Evolutionary conservation across 176 grass and related monocot genomes (phyloP).

Genomic region (Oryza nivara): DNA sequence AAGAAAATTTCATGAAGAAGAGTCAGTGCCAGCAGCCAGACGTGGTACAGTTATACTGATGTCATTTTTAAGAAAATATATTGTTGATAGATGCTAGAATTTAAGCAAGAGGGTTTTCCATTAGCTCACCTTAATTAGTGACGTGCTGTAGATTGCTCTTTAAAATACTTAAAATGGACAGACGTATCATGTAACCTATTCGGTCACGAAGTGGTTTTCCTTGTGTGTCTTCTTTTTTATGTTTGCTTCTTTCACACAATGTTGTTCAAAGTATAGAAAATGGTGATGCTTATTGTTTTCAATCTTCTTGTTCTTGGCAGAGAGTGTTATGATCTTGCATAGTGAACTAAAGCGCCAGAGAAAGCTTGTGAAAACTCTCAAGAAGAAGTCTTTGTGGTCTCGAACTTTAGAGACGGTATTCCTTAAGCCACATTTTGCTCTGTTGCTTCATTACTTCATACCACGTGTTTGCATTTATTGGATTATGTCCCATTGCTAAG

Average conservation of each 20-base stretch:
- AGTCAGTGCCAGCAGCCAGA: slow-evolving; percentile 64
- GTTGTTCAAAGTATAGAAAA: not conserved
- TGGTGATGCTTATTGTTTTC: slow-evolving; percentile 6
- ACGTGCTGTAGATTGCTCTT: not conserved
- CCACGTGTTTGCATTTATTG: not conserved
- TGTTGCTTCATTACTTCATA: slow-evolving; percentile 19
- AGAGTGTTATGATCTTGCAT: slow-evolving; percentile 84
- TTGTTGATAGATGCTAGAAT: slow-evolving; percentile 8
- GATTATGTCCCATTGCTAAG: not conserved
- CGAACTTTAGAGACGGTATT: slow-evolving; percentile 90
- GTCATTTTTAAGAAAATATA: not conserved
- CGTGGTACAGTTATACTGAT: slow-evolving; percentile 46
- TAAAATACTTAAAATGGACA: slow-evolving; percentile 10
- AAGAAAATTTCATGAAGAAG: slow-evolving; percentile 89
- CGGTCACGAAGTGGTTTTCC: not conserved
- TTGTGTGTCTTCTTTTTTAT: not conserved
- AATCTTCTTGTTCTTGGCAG: slow-evolving; percentile 41
- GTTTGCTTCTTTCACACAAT: not conserved
- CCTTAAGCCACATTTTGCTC: slow-evolving; percentile 12
- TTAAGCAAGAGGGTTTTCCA: not conserved
- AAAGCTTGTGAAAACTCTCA: slow-evolving; percentile 89
- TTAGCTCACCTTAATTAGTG: not conserved
- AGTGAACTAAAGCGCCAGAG: slow-evolving; percentile 92
- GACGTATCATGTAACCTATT: not conserved
- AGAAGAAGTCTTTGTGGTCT: slow-evolving; percentile 97